Conservation (phyloP, 148 eudicot species). For the Rhododendron molle region DNA sequence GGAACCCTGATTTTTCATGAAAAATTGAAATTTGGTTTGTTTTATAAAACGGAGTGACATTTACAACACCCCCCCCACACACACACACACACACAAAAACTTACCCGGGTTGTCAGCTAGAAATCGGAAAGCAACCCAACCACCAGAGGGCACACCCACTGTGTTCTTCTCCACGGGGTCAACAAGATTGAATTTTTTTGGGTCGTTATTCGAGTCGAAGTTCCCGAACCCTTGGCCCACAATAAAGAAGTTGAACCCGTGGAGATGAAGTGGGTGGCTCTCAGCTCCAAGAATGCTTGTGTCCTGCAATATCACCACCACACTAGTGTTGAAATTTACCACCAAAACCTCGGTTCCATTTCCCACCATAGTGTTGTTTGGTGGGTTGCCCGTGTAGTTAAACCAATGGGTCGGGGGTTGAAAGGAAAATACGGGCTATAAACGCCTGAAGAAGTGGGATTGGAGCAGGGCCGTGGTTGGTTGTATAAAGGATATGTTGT, state of each 20-base stretch:
- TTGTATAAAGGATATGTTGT: conserved; percentile 18
- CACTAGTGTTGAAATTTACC: conserved; percentile 30
- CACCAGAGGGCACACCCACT: conserved; percentile 32
- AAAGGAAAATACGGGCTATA: conserved; percentile 26
- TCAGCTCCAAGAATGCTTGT: conserved; percentile 36
- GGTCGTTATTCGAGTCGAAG: conserved; percentile 22
- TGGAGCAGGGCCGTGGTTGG: conserved; percentile 31
- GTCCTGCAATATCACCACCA: conserved; percentile 32
- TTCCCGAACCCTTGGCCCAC: conserved; percentile 36
- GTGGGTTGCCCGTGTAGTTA: conserved; percentile 29
- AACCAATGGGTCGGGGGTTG: conserved; percentile 32
- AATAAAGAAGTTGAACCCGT: conserved; percentile 32
- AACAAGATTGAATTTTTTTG: conserved; percentile 27
- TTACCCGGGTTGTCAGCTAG: conserved; percentile 34
- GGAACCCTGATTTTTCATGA: no score
- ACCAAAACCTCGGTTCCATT: conserved; percentile 32
- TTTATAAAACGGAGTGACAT: no score
- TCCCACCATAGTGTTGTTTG: conserved; percentile 28
- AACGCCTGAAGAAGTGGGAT: conserved; percentile 29
- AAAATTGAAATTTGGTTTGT: no score
- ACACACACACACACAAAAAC: no score
- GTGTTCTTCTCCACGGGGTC: conserved; percentile 35
- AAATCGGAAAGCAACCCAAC: conserved; percentile 36
- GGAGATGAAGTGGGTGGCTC: conserved; percentile 34
- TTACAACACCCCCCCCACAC: no score